Base-by-base conservation (phyloP, 2,329 filamentous ascomycete species). In the Ceratocystis lukuohia region DNA sequence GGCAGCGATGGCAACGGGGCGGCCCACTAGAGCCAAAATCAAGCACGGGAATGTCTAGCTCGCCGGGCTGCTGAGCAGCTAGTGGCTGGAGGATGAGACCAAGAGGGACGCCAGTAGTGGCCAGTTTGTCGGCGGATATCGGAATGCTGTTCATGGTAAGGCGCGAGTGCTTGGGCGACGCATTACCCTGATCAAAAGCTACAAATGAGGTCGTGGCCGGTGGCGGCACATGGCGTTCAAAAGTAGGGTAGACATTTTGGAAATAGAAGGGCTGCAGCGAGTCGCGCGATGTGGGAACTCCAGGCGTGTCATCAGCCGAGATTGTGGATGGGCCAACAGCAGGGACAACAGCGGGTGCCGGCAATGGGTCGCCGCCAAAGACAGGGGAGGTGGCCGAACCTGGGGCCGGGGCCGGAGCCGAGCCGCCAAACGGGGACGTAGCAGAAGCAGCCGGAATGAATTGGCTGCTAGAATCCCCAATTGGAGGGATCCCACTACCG, bases 131-230 rank as follows among this genome's bases (percentile, higher is more conserved):
- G 57, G 85, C 79, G 15, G 87, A 89, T 12, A 89, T 83, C 1
- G 94, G 94, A 69, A 99, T 95, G 76, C 88, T 96, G 77, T 96
- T 99, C 75, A 97, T 79, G 0, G 91, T 96, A 66, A 99, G 82
- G 66, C 94, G 87, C 62, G 91, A 89, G 74, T 90, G 94, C 76
- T 96, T 96, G 44, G 94, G 94, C 15, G 94, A 96, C 4, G 94
- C 88, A 74, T 96, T 99, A 71, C 94, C 94, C 75, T 99, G 94
- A 72, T 99, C 94, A 72, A 87, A 89, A n/a, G 92, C 89, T 46
- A 96, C 88, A 72, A 94, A 97, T 1, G 94, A 91, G 25, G 94
- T 83, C 4, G 88, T 85, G 15, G 92, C 89, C 1, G 94, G 91
- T 61, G 94, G 94, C 10, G 94, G 92, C 1, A 96, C 81, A 73